Base-by-base conservation (phyloP, 441 rosid genomes). In the Adansonia rubrostipa region DNA sequence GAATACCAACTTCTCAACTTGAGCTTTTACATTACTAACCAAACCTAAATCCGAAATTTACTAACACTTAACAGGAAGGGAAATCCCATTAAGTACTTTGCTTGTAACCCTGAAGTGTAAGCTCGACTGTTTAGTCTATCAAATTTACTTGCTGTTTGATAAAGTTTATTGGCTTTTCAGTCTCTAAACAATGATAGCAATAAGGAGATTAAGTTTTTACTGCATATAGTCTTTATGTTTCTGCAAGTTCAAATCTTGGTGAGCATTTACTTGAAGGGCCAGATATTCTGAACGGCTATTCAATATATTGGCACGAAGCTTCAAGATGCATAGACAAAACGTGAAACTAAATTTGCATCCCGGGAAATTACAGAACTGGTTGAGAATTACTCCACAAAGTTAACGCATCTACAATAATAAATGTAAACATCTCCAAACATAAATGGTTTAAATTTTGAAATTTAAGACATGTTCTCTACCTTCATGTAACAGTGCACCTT, bases 291-390 rank as follows among this genome's bases (percentile, higher is more conserved):
- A 28, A 54, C 8, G 44, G 33, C 62, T 54, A 71, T 71, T 71
- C 63, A 54, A 71, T 71, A n/a, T 17, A 54, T 17, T 19, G 63
- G 63, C 63, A 54, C n/a, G 24, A 54, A 54, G 63, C 75, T 33
- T 71, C 42, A 24, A 71, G 62, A 71, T 71, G 62, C 75, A 71
- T 54, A 36, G 63, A 33, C 63, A 54, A 71, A 71, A 71, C 63
- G 50, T 53, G 75, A 71, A 71, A 54, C 75, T 5, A 36, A 17
- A 53, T 53, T 71, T 28, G 63, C 75, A 33, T 22, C 61, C 6
- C 24, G 24, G 47, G 40, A 5, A 54, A 53, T 71, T 15, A 58
- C 63, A 71, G 28, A 48, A 71, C 48, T 53, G 47, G 47, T 33
- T 71, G 22, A 9, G 44, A 54, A 71, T 71, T 54, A 71, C 62